Base-by-base conservation (phyloP, 805 yeast species). In the Candida incommunis region DNA sequence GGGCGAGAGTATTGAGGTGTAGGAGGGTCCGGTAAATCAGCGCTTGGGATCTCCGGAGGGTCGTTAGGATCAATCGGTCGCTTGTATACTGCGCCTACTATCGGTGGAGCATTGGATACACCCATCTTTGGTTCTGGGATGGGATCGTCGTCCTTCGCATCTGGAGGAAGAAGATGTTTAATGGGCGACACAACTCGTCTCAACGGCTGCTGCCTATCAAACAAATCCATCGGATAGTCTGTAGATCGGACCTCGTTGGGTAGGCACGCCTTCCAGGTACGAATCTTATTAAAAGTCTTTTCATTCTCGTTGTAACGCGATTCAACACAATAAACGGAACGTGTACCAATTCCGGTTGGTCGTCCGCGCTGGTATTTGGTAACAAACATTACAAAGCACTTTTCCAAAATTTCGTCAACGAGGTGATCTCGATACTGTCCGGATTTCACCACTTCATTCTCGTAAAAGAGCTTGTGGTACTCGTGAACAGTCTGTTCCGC, bases 401-500 rank as follows among this genome's bases (percentile, higher is more conserved):
- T 88, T 1, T 95, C 96, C 43, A 84, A 74, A 45, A 92, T 80
- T 59, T 92, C 97, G 48, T 78, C 84, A 3, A 83, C 86, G 43
- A 78, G 66, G 63, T 92, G 98, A 62, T 92, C 96, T 59, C 96
- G 75, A 65, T 90, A 92, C 67, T 90, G 96, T 42, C 96, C 96
- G 1, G 96, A 82, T 64, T 92, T 92, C 63, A 90, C 86, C 27
- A 92, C 97, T 66, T 92, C 98, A 60, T 92, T 87, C 53, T 81
- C 86, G 65, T 83, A 85, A 61, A 92, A 92, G 46, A 87, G 65
- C 57, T 95, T 71, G 64, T 92, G 97, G 40, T 72, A 81, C 54
- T 94, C 75, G 63, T 92, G 98, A 41, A 92, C 94, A 0, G 98
- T 92, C 70, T 94, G 96, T 61, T 92, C 97, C 1, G 98, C 96